Conservation (phyloP, 495 filamentous ascomycete species). For the Cudoniella acicularis region DNA sequence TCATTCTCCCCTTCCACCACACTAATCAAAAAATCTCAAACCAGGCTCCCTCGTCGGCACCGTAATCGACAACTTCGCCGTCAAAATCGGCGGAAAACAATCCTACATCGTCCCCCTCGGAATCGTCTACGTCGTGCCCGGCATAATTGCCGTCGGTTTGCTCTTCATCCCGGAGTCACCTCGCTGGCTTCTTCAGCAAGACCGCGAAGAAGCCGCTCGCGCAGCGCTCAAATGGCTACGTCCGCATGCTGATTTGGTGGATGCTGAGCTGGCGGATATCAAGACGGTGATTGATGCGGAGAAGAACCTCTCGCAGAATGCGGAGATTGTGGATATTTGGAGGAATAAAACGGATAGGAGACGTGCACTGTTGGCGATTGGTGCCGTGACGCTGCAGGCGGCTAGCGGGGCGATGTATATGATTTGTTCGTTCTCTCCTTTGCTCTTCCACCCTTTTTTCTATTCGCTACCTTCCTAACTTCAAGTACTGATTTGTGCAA, state of each 20-base stretch:
- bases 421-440: constrained; percentile 37
- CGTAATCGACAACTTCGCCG: constrained; percentile 59
- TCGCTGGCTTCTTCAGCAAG: constrained; percentile 54
- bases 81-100: constrained; percentile 38
- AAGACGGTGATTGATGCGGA: constrained; percentile 48
- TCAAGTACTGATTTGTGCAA: too few relatives aligned
- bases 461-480: too few relatives aligned
- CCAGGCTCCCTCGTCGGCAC: constrained; percentile 53
- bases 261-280: constrained; percentile 49
- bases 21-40: constrained; percentile 23
- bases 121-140: constrained; percentile 54
- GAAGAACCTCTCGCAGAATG: constrained; percentile 35
- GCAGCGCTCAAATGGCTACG: constrained; percentile 43
- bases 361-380: constrained; percentile 30
- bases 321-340: constrained; percentile 51
- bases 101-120: constrained; percentile 58
- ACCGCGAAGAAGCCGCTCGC: constrained; percentile 42
- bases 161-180: constrained; percentile 63
- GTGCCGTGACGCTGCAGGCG: constrained; percentile 50
- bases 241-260: constrained; percentile 38
- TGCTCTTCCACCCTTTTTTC: neutral
- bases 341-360: constrained; percentile 45
- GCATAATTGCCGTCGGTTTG: constrained; percentile 44
- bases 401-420: constrained; percentile 60
- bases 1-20: too few relatives aligned